phyloP scores from a whole-genome alignment of 345 rosid genomes.

The Crucihimalaya himalaica region DNA sequence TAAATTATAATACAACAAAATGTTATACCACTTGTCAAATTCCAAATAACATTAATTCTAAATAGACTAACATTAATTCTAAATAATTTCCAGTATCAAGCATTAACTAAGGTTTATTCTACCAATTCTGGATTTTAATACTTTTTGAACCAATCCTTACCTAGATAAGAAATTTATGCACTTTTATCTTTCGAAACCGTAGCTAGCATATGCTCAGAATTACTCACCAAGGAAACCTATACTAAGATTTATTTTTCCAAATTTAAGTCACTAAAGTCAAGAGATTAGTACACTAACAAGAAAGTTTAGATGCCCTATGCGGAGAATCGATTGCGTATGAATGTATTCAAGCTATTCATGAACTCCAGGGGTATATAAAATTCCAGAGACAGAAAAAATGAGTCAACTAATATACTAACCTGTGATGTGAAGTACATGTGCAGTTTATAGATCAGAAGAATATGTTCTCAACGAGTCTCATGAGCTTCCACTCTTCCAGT shows the following conservation, averaged over 20 bases:
- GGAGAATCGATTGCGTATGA: conserved; percentile 23
- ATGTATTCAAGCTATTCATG: conserved; percentile 18
- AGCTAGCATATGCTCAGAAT: conserved; percentile 42
- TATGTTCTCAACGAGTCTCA: conserved; percentile 2
- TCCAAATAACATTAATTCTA: too few relatives aligned
- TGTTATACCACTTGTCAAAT: too few relatives aligned
- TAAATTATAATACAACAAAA: too few relatives aligned
- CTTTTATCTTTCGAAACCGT: conserved; percentile 3
- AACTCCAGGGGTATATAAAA: neutral
- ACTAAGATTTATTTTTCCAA: neutral
- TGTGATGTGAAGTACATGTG: conserved; percentile 22
- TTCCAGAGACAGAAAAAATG: neutral
- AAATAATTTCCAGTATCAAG: conserved; percentile 20
- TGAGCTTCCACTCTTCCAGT: conserved; percentile 11
- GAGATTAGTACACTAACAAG: conserved; percentile 23
- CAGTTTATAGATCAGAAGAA: conserved; percentile 11
- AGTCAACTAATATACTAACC: conserved; percentile 24
- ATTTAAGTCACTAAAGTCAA: conserved; percentile 25
- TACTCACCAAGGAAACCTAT: conserved; percentile 32
- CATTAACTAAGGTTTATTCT: conserved; percentile 36
- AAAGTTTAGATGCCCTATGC: conserved; percentile 22
- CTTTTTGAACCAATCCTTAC: conserved; percentile 12
- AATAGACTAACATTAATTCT: conserved; percentile 24
- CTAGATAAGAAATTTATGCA: neutral
- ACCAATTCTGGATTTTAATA: conserved; percentile 17